Conservation (phyloP, 1,284 basidiomycete genomes). For the Mrakiaceae sp. region DNA sequence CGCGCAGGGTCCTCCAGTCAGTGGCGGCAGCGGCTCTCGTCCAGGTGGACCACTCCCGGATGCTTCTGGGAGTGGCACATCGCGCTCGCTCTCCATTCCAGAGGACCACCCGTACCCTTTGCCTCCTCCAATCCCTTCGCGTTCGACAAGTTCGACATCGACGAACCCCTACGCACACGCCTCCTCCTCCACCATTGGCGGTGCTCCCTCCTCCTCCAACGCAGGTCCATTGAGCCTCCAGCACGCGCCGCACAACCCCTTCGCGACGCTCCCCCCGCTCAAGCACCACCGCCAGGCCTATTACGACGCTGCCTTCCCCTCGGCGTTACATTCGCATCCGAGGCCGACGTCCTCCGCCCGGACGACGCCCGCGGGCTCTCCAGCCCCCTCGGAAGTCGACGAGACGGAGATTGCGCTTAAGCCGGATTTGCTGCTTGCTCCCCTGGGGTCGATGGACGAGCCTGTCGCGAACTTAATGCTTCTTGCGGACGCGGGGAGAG, state of each 20-base stretch:
- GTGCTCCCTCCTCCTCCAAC: background rate
- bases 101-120: constrained; percentile 13
- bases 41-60: background rate
- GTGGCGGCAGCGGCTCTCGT: background rate
- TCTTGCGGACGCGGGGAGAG: background rate
- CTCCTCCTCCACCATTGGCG: background rate
- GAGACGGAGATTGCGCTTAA: constrained; percentile 7
- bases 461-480: constrained; percentile 6
- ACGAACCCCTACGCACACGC: background rate
- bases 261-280: no score
- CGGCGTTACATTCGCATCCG: no score
- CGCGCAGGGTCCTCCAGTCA: no score
- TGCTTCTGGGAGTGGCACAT: no score
- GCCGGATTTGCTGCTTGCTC: background rate
- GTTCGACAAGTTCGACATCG: background rate
- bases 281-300: no score
- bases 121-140: constrained; percentile 8
- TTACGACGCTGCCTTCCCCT: no score
- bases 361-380: constrained; percentile 11
- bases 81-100: constrained; percentile 5
- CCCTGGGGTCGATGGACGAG: constrained; percentile 3
- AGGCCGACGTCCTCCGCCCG: constrained; percentile 13
- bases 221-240: background rate
- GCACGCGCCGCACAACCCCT: no score
- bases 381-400: constrained; percentile 6